phyloP scores from a whole-genome alignment of 2,329 filamentous ascomycete species.

The Alternaria triticina region DNA sequence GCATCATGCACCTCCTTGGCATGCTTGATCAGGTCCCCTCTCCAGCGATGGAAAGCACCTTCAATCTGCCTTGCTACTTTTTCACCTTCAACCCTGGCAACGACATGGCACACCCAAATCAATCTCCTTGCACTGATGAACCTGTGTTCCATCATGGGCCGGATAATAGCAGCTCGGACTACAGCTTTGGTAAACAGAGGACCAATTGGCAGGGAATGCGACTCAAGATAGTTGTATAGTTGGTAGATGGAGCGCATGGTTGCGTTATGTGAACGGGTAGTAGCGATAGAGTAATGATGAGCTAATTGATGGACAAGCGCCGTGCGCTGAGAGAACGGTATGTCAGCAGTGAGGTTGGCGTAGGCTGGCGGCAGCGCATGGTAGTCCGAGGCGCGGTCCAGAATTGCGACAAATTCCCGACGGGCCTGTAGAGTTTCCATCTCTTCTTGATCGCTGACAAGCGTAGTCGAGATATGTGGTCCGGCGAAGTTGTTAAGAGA shows the following conservation, averaged over 20 bases:
- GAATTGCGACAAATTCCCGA: slow-evolving; percentile 35
- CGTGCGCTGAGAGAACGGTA: slow-evolving; percentile 18
- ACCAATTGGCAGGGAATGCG: slow-evolving; percentile 28
- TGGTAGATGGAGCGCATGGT: slow-evolving; percentile 36
- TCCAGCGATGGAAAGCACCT: slow-evolving; percentile 32
- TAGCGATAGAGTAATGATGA: slow-evolving; percentile 39
- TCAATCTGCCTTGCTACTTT: slow-evolving; percentile 36
- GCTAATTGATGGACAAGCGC: slow-evolving; percentile 42
- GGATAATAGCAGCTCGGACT: slow-evolving; percentile 31
- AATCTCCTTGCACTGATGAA: slow-evolving; percentile 38
- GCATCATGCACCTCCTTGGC: slow-evolving; percentile 25
- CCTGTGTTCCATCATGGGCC: slow-evolving; percentile 33
- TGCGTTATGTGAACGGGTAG: slow-evolving; percentile 23
- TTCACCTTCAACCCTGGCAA: slow-evolving; percentile 38
- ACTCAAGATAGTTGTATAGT: slow-evolving; percentile 35
- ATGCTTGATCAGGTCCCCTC: slow-evolving; percentile 36
- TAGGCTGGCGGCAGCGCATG: slow-evolving; percentile 34
- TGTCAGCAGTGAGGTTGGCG: slow-evolving; percentile 19
- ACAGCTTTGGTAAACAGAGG: slow-evolving; percentile 40
- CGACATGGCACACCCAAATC: slow-evolving; percentile 38
- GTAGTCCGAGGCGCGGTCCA: slow-evolving; percentile 27
- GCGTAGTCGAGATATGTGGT: not conserved
- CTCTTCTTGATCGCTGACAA: not conserved
- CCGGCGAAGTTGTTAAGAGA: slow-evolving; percentile 6
- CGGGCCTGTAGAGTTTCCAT: slow-evolving; percentile 7